These are phyloP conservation scores for Aureococcus anophagefferens DNA, from an alignment of 108 stramenopile species.

Conservation along the genomic window DNA sequence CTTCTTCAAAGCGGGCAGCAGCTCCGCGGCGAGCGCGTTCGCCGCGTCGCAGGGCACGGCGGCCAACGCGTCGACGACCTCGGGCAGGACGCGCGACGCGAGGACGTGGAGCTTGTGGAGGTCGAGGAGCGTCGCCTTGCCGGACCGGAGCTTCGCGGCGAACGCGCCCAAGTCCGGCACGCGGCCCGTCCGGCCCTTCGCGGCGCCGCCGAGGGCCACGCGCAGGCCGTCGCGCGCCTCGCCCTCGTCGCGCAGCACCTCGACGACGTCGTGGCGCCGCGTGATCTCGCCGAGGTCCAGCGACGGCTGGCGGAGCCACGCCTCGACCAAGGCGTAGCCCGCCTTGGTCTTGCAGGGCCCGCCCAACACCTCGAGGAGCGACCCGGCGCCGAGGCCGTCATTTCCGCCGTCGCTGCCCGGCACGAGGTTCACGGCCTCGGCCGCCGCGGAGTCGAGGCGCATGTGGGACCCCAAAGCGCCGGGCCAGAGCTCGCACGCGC, in stretches of 20 bases:
- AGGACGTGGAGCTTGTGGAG: constrained; percentile 32
- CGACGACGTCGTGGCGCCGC: constrained; percentile 21
- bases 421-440: background rate
- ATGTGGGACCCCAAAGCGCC: background rate
- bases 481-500: too few relatives aligned
- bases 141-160: constrained; percentile 16
- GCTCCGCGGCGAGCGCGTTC: constrained; percentile 4
- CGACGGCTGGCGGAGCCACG: background rate
- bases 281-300: background rate
- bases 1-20: background rate
- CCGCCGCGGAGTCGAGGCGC: background rate
- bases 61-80: constrained; percentile 8
- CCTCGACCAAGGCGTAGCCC: background rate
- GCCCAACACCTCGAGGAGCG: background rate
- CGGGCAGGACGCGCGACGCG: constrained; percentile 1
- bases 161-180: constrained; percentile 20
- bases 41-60: background rate
- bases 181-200: background rate
- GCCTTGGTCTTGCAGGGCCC: background rate
- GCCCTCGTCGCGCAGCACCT: constrained; percentile 9
- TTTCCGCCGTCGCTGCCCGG: background rate
- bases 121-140: constrained; percentile 22
- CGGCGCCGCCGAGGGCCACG: constrained; percentile 15
- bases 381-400: background rate
- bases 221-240: constrained; percentile 8